phyloP scores from a whole-genome alignment of 495 filamentous ascomycete species.

The Lophium mytilinum region DNA sequence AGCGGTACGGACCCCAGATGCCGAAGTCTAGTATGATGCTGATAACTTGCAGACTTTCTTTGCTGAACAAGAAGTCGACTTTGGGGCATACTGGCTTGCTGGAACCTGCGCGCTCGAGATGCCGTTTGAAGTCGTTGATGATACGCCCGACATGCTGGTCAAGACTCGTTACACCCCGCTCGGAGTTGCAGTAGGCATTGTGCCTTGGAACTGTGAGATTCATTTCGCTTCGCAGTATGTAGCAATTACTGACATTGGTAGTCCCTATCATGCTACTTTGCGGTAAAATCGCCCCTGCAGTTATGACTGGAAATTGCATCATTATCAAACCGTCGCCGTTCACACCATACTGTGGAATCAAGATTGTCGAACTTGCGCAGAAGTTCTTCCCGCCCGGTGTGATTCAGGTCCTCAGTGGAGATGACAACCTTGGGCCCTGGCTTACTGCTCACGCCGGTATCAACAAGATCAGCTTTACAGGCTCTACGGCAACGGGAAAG shows the following conservation, averaged over 20 bases:
- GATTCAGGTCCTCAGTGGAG: constrained; percentile 51
- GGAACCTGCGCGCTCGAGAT: neutral
- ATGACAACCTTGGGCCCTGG: constrained; percentile 28
- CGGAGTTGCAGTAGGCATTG: constrained; percentile 44
- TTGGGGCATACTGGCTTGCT: neutral
- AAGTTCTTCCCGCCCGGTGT: constrained; percentile 47
- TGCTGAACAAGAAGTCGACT: neutral
- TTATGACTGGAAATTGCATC: constrained; percentile 47
- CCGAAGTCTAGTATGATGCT: neutral
- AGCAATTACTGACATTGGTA: neutral
- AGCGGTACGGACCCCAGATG: neutral
- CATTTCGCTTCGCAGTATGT: neutral
- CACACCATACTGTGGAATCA: constrained; percentile 54
- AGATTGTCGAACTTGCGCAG: constrained; percentile 47
- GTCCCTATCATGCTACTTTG: constrained; percentile 43
- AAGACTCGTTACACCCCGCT: constrained; percentile 36
- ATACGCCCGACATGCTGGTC: neutral
- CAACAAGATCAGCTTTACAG: constrained; percentile 31
- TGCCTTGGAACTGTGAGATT: constrained; percentile 48
- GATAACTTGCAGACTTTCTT: neutral
- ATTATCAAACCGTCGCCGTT: constrained; percentile 53
- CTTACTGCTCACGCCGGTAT: constrained; percentile 26
- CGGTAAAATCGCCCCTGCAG: constrained; percentile 44
- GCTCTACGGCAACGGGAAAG: constrained; percentile 31
- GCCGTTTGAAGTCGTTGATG: neutral